Evolutionary conservation across 2,329 filamentous ascomycete species (phyloP), one percentile per base, ranked within the genome.

Genomic region (Sphaerulina musiva): DNA sequence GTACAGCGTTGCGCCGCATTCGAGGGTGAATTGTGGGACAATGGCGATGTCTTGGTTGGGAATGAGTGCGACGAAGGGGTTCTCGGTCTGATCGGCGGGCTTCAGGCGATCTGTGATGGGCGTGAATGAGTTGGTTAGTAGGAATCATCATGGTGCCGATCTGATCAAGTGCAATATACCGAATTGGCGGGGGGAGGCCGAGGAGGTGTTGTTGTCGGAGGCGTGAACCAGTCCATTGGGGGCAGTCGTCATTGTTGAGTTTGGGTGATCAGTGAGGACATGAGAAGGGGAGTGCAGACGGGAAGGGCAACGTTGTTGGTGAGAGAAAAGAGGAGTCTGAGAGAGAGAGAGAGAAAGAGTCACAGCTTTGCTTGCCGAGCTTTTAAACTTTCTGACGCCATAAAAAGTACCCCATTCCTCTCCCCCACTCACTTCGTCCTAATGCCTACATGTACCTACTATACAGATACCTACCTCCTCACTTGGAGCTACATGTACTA

Each of bases 1-100:
- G 62, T 80, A 75, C 17, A 98, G 79, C 0, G 81, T 86, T 23
- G 87, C 89, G 46, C 93, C 93, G 1, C 91, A 97, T 72, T 98
- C 93, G 61, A 98, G 86, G 7, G 86, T 90, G 71, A 96, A 95
- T 26, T 85, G 84, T 1, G 93, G 92, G 52, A 98, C 82, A 57
- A 93, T 82, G 54, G 87, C 89, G 66, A 95, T 86, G 51, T 86
- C 80, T 74, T 97, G 93, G 66, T 95, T 86, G 49, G 89, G 85
- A 49, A 98, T 95, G 67, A 97, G 79, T 60, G 79, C 74, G 57
- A 88, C 83, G 70, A 91, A 97, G 31, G 91, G 92, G 74, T 97
- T 98, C 75, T 96, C 92, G 66, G 87, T 84, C 72, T 96, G 89
- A 39, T 69, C 67, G 23, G 55, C 49, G 9, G 66, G 62, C 32